phyloP scores from a whole-genome alignment of 225 moss, liverwort and hornwort species.

The Sphagnum tenellum region DNA sequence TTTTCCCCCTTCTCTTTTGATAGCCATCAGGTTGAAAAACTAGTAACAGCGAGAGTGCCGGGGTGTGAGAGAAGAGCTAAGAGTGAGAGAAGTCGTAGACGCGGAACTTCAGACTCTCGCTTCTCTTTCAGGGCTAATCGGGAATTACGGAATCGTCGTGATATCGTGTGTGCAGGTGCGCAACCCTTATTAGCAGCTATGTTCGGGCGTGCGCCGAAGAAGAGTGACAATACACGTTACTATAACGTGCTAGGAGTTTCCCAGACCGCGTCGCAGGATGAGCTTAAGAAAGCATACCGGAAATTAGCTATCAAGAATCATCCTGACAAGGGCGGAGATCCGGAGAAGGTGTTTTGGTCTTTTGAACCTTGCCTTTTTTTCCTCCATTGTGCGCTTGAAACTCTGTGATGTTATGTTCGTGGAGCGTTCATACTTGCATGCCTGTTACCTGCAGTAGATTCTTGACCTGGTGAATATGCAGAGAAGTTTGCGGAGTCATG shows the following conservation, averaged over 20 bases:
- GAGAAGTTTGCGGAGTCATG: too few relatives aligned
- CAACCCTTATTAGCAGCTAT: constrained; percentile 9
- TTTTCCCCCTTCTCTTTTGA: too few relatives aligned
- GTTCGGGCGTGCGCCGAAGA: constrained; percentile 85
- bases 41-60: too few relatives aligned
- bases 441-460: background rate
- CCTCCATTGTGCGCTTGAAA: background rate
- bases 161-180: too few relatives aligned
- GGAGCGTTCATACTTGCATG: background rate
- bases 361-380: background rate
- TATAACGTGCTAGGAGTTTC: constrained; percentile 78
- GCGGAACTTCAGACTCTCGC: too few relatives aligned
- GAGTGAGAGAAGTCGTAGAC: too few relatives aligned
- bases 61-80: too few relatives aligned
- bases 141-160: too few relatives aligned
- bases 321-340: constrained; percentile 96
- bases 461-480: background rate
- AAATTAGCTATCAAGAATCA: constrained; percentile 99
- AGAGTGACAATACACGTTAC: constrained; percentile 80
- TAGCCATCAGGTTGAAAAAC: too few relatives aligned
- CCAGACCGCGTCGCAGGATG: constrained; percentile 67
- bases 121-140: too few relatives aligned
- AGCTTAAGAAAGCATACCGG: constrained; percentile 95
- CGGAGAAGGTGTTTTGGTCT: constrained; percentile 57
- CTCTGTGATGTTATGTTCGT: background rate